Conservation (phyloP, 345 rosid genomes). For the Trapa incisa region DNA sequence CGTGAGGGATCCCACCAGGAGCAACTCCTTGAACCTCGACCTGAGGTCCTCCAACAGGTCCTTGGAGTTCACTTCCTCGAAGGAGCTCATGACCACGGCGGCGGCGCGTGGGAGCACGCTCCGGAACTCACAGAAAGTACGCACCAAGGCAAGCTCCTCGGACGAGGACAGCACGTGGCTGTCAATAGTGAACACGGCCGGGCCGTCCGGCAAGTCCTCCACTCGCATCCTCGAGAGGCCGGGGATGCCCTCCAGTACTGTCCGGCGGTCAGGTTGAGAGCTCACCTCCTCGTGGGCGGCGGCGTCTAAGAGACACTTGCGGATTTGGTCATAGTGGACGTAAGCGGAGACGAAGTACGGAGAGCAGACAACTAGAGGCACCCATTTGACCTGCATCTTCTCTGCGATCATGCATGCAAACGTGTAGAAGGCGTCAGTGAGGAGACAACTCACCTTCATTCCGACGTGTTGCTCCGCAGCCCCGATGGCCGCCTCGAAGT, state of each 20-base stretch:
- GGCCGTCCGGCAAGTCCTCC: constrained; percentile 32
- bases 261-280: not conserved
- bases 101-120: constrained; percentile 27
- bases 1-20: constrained; percentile 18
- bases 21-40: constrained; percentile 20
- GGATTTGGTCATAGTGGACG: constrained; percentile 20
- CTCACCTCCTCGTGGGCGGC: not conserved
- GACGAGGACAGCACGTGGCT: too few species aligned
- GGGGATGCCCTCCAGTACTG: constrained; percentile 12
- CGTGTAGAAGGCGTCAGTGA: not conserved
- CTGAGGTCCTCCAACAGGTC: constrained; percentile 19
- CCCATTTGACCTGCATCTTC: constrained; percentile 29
- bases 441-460: constrained; percentile 1
- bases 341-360: constrained; percentile 20
- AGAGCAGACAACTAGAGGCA: constrained; percentile 24
- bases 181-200: constrained; percentile 13
- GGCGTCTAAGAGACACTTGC: too few species aligned
- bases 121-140: constrained; percentile 22
- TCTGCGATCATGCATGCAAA: not conserved
- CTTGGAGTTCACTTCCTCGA: constrained; percentile 26
- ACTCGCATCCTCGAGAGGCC: constrained; percentile 34
- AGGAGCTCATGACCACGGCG: constrained; percentile 31
- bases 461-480: not conserved
- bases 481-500: not conserved
- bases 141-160: too few species aligned